phyloP scores from a whole-genome alignment of 495 filamentous ascomycete genomes.

The Penicillium coprophilum region DNA sequence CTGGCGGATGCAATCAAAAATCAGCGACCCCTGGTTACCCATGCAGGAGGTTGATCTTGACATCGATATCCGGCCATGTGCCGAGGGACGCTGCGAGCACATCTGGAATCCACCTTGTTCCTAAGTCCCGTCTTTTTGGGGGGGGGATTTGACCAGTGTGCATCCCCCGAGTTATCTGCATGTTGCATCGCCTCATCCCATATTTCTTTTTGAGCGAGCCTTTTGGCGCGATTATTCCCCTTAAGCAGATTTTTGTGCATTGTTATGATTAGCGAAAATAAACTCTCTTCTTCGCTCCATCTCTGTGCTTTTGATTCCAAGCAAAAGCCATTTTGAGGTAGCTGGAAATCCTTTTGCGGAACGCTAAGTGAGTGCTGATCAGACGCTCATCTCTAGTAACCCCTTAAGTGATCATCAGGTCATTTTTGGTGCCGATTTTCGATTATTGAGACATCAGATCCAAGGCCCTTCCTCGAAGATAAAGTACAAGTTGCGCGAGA shows the following conservation, averaged over 20 bases:
- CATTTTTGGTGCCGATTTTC: background rate
- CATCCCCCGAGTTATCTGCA: background rate
- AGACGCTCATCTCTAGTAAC: background rate
- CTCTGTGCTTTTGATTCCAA: background rate
- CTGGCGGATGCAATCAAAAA: constrained; percentile 14
- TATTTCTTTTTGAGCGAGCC: background rate
- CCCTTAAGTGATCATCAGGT: background rate
- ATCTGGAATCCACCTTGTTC: background rate
- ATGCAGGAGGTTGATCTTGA: constrained; percentile 32
- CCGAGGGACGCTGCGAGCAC: constrained; percentile 27
- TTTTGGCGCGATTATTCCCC: background rate
- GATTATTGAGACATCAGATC: background rate
- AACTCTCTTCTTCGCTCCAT: no score
- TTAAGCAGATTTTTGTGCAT: background rate
- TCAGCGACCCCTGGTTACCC: constrained; percentile 30
- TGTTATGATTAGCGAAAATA: background rate
- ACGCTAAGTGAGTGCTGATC: background rate
- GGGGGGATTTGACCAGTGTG: background rate
- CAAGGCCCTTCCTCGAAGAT: background rate
- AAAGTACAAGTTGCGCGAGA: background rate
- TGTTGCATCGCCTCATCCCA: background rate
- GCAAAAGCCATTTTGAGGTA: background rate
- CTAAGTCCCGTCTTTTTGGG: background rate
- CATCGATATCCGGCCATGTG: constrained; percentile 27
- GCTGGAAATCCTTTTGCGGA: background rate